phyloP scores from a whole-genome alignment of 768 basidiomycete genomes.

The Boletus bicolor region DNA sequence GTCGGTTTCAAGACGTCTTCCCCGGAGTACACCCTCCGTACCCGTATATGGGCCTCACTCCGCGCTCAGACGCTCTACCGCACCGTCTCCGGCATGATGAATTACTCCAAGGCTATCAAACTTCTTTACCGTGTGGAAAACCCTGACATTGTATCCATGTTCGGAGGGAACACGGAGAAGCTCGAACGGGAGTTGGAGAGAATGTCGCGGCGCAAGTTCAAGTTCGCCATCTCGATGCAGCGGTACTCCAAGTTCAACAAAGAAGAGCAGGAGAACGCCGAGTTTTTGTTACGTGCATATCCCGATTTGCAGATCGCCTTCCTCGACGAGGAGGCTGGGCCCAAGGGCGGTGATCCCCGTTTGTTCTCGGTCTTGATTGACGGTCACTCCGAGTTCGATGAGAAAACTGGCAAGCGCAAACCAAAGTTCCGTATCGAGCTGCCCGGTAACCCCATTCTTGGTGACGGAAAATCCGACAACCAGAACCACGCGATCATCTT shows the following conservation, averaged over 20 bases:
- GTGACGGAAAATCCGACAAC: slow-evolving; percentile 99
- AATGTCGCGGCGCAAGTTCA: slow-evolving; percentile 98
- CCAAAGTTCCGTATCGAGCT: slow-evolving; percentile 98
- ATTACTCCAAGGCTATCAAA: slow-evolving; percentile 99
- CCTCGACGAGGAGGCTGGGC: slow-evolving; percentile 91
- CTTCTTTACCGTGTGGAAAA: slow-evolving; percentile 98
- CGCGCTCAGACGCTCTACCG: slow-evolving; percentile 98
- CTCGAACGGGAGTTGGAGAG: slow-evolving; percentile 94
- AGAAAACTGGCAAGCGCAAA: slow-evolving; percentile 81
- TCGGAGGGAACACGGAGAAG: slow-evolving; percentile 94
- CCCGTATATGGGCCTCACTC: slow-evolving; percentile 98
- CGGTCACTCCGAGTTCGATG: slow-evolving; percentile 93
- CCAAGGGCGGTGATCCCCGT: slow-evolving; percentile 82
- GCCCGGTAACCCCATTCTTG: slow-evolving; percentile 97
- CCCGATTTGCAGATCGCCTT: slow-evolving; percentile 98
- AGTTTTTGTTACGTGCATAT: slow-evolving; percentile 95
- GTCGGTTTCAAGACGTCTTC: slow-evolving; percentile 99
- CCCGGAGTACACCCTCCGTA: slow-evolving; percentile 97
- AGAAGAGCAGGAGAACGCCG: slow-evolving; percentile 97
- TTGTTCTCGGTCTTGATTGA: slow-evolving; percentile 94
- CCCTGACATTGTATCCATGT: slow-evolving; percentile 93
- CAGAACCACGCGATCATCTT: slow-evolving; percentile 99
- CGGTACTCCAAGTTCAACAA: slow-evolving; percentile 99
- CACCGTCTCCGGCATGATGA: slow-evolving; percentile 99
- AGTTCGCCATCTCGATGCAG: slow-evolving; percentile 98